Base-by-base conservation (phyloP, 1,139 yeast species). In the Saccharomycopsis hybrid region DNA sequence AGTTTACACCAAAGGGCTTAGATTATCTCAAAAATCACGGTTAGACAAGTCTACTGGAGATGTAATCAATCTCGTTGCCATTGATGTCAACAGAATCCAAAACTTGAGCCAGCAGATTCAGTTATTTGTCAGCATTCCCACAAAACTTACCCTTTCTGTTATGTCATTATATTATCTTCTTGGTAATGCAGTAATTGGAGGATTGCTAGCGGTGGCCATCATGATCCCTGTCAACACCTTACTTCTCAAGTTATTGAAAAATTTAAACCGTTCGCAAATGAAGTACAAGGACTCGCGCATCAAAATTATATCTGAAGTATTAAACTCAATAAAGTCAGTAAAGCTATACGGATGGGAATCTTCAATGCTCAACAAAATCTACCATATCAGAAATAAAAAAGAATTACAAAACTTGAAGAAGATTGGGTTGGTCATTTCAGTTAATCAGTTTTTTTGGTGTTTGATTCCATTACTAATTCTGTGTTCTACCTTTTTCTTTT, bases 331-430 rank as follows among this genome's bases (percentile, higher is more conserved):
- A 55, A 83, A 83, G 59, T 76, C 83, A 50, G 73, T 85, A 54
- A 85, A 85, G 62, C 67, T 85, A 25, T 84, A 84, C 58, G 80
- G 86, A 1, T 84, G 90, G 88, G 94, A 85, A 60, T 65, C 65
- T 25, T 82, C 89, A 9, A 76, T 82, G 74, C 60, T 80, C 41
- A 66, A 70, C 11, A 74, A 77, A 39, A 61, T 80, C 3, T 58
- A 67, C 5, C 73, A 73, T 48, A 70, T 75, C 25, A 71, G 85
- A 65, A 76, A 78, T 54, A 70, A 73, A 46, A 62, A 72, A 51
- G 85, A 80, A 58, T 62, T 80, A 50, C 64, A 62, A 41, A 77
- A 77, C 55, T 60, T 75, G 58, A 66, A 65, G 44, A 72, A 60
- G 49, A 73, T 80, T 53, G 76, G 77, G 48, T 54, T 69, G 28